Evolutionary conservation across 2,329 filamentous ascomycete species (phyloP).

Genomic region (Xenoacremonium recifei): DNA sequence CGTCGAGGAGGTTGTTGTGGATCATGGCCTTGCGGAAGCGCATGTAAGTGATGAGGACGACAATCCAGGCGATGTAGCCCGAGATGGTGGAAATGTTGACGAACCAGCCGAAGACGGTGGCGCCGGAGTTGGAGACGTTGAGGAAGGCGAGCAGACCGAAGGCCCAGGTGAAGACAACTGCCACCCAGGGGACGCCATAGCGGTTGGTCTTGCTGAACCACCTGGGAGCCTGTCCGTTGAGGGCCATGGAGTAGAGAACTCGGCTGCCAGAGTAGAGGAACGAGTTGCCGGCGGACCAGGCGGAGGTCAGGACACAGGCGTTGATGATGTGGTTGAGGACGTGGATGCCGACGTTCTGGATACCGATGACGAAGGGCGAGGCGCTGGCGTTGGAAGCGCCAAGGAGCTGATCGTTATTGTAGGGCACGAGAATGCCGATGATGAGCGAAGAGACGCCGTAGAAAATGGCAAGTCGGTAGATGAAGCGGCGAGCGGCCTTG

Average conservation of each 20-base stretch:
- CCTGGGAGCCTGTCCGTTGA: conserved; percentile 63
- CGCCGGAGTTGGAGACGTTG: conserved; percentile 62
- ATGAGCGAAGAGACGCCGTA: conserved; percentile 62
- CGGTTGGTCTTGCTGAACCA: conserved; percentile 60
- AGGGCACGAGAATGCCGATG: conserved; percentile 62
- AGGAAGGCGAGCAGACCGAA: conserved; percentile 69
- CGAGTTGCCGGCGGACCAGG: conserved; percentile 59
- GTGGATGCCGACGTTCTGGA: conserved; percentile 62
- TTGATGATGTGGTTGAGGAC: conserved; percentile 67
- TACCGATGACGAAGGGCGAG: conserved; percentile 65
- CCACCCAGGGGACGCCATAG: conserved; percentile 57
- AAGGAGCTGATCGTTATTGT: conserved; percentile 61
- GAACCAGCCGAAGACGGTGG: conserved; percentile 69
- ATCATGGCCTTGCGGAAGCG: conserved; percentile 57
- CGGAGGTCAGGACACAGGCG: conserved; percentile 63
- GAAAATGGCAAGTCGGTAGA: conserved; percentile 62
- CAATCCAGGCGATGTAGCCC: conserved; percentile 59
- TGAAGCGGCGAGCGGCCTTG: conserved; percentile 60
- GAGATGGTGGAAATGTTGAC: conserved; percentile 65
- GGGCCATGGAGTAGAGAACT: conserved; percentile 66
- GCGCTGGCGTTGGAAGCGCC: conserved; percentile 55
- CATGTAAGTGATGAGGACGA: conserved; percentile 56
- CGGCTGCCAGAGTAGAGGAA: conserved; percentile 66
- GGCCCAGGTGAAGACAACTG: conserved; percentile 50
- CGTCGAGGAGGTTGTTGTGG: conserved; percentile 44